These are phyloP conservation scores for Drosera spatulata DNA, from an alignment of 179 eudicot species.

Conservation along the genomic window DNA sequence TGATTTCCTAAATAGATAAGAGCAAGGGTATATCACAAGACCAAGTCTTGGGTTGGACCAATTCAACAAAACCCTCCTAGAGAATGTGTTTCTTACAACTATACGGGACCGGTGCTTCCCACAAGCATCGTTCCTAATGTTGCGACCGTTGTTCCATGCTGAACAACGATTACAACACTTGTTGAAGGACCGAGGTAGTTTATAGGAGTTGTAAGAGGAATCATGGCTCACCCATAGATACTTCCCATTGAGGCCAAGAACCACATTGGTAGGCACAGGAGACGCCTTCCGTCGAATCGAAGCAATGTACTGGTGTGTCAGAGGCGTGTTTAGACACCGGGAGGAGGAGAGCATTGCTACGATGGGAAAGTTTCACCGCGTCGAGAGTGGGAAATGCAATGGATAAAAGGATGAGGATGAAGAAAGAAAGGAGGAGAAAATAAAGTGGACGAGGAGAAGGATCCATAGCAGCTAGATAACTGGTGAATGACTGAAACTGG, in stretches of 20 bases:
- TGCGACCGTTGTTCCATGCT: conserved; percentile 1
- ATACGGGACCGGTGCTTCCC: not conserved
- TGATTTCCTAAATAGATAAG: too few species aligned
- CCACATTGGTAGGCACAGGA: conserved; percentile 9
- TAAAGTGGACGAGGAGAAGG: too few species aligned
- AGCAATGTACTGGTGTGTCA: conserved; percentile 14
- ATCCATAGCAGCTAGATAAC: too few species aligned
- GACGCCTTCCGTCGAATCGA: conserved; percentile 12
- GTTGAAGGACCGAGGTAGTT: not conserved
- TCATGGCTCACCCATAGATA: conserved; percentile 13
- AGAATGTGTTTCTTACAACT: not conserved
- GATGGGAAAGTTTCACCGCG: too few species aligned
- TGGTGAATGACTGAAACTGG: too few species aligned
- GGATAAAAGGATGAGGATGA: too few species aligned
- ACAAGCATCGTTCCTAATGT: not conserved
- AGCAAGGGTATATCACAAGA: too few species aligned
- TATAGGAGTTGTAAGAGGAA: conserved; percentile 11
- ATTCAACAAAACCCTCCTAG: not conserved
- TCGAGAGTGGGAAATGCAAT: too few species aligned
- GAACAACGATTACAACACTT: conserved; percentile 17
- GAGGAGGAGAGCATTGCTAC: not conserved
- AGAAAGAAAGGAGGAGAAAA: too few species aligned
- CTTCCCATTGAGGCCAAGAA: conserved; percentile 13
- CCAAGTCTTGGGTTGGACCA: too few species aligned
- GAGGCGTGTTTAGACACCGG: conserved; percentile 19